Conservation (phyloP, 306 rosid species). For the Rosa multiflora region DNA sequence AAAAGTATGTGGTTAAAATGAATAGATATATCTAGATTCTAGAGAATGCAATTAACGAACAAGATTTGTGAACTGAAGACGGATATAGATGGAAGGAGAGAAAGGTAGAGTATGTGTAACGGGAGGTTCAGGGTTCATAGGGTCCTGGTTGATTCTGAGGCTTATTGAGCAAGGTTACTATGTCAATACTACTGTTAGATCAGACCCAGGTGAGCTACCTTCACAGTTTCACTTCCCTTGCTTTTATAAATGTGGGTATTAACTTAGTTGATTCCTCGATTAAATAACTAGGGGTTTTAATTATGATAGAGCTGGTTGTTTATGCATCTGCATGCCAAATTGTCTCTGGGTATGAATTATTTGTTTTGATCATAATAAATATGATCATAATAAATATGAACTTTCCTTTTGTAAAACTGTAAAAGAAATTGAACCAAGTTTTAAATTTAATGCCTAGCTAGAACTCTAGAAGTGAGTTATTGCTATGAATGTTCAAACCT, state of each 20-base stretch:
- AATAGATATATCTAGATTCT: not conserved
- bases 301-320: not conserved
- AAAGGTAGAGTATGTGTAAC: conserved; percentile 50
- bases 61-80: not conserved
- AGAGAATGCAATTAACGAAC: not conserved
- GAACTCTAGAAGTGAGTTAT: not conserved
- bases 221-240: not conserved
- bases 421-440: not conserved
- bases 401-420: not conserved
- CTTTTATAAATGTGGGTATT: not conserved
- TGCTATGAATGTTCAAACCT: not conserved
- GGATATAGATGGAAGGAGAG: conserved; percentile 19
- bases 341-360: not conserved
- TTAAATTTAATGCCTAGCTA: no score
- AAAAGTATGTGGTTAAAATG: no score
- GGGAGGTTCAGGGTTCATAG: conserved; percentile 52
- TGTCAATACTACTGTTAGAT: conserved; percentile 48
- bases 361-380: not conserved
- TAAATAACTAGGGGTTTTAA: not conserved
- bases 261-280: not conserved
- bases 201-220: conserved; percentile 34
- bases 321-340: not conserved
- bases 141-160: conserved; percentile 48
- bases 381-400: not conserved
- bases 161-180: conserved; percentile 51